phyloP scores from a whole-genome alignment of 176 grass and related monocot genomes.

The Bromus sterilis region DNA sequence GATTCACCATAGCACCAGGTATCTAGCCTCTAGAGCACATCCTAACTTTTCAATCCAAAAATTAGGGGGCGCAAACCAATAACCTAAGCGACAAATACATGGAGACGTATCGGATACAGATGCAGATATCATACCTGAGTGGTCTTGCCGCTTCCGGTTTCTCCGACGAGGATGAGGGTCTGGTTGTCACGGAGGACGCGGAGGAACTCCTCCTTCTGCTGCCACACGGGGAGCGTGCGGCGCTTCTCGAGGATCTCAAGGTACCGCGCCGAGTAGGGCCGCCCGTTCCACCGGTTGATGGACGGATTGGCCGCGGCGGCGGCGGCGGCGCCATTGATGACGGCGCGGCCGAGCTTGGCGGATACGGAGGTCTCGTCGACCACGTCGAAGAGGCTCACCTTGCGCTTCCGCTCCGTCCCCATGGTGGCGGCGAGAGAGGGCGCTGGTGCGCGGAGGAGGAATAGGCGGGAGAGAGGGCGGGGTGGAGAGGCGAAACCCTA shows the following conservation, averaged over 20 bases:
- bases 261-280: conserved; percentile 67
- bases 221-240: conserved; percentile 86
- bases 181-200: conserved; percentile 62
- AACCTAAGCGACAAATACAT: neutral
- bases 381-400: conserved; percentile 98
- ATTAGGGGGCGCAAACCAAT: neutral
- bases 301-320: conserved; percentile 27
- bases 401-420: conserved; percentile 90
- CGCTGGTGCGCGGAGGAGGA: neutral
- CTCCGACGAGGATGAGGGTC: conserved; percentile 82
- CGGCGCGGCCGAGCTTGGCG: conserved; percentile 44
- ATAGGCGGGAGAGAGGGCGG: neutral
- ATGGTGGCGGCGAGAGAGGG: conserved; percentile 25
- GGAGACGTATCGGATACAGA: neutral
- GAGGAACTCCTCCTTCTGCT: conserved; percentile 94
- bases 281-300: conserved; percentile 76
- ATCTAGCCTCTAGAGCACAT: neutral
- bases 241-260: conserved; percentile 89
- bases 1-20: neutral
- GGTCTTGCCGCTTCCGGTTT: conserved; percentile 98
- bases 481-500: conserved; percentile 51
- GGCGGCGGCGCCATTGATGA: conserved; percentile 18
- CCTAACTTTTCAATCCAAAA: neutral
- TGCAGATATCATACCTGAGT: conserved; percentile 59
- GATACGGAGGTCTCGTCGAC: conserved; percentile 72